Conservation (phyloP, 306 rosid genomes). For the Alnus rubra region DNA sequence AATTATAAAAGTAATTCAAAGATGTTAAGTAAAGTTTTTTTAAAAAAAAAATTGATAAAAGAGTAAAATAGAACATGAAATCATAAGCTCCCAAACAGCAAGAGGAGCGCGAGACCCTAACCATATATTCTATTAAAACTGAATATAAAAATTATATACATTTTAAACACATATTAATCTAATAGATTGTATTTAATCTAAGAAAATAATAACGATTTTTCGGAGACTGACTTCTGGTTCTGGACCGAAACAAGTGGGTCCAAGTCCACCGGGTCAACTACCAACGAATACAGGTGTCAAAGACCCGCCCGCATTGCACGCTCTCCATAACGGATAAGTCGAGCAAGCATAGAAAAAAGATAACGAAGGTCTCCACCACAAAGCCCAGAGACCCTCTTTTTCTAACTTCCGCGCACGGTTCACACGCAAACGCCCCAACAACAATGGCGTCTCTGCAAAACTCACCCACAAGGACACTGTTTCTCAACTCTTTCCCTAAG, state of each 20-base stretch:
- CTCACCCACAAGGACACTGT: constrained; percentile 32
- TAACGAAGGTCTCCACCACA: constrained; percentile 24
- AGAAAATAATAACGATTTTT: too few species aligned
- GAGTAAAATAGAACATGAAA: too few species aligned
- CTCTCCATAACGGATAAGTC: constrained; percentile 26
- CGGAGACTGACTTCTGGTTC: background rate
- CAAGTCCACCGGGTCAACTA: background rate
- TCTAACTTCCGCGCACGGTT: background rate
- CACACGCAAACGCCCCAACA: constrained; percentile 29
- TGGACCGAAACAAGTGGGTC: background rate
- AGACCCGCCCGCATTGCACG: background rate
- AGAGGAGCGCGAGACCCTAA: too few species aligned
- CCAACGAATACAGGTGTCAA: background rate
- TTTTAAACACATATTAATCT: too few species aligned
- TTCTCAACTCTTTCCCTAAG: constrained; percentile 70
- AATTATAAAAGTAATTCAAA: too few species aligned
- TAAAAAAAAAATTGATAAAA: too few species aligned
- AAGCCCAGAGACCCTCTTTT: background rate
- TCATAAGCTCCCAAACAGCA: too few species aligned
- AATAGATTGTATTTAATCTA: too few species aligned
- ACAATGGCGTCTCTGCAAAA: constrained; percentile 78
- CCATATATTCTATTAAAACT: too few species aligned
- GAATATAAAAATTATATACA: too few species aligned
- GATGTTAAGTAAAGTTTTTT: too few species aligned
- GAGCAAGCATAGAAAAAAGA: constrained; percentile 28